phyloP scores from a whole-genome alignment of 176 grass and related monocot genomes.

The Eragrostis nindensis region DNA sequence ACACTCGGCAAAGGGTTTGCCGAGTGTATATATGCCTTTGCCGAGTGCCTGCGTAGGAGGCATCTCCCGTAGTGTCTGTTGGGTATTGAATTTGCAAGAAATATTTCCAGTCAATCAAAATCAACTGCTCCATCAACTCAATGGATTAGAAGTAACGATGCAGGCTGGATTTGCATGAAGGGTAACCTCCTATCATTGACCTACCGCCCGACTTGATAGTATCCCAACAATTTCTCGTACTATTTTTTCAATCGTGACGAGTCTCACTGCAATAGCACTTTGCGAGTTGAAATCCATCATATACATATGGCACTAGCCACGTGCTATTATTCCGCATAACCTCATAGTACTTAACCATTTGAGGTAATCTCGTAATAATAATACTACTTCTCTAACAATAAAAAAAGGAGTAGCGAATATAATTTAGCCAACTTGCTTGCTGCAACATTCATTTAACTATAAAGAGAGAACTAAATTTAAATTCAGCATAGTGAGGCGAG shows the following conservation, averaged over 20 bases:
- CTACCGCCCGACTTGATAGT: slow-evolving; percentile 40
- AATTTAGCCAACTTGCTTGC: background rate
- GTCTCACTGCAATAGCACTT: background rate
- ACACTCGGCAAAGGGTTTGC: too few species aligned
- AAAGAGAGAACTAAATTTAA: background rate
- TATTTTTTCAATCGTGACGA: slow-evolving; percentile 11
- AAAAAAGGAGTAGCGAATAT: background rate
- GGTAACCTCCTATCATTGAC: slow-evolving; percentile 46
- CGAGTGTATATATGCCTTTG: too few species aligned
- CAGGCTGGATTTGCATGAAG: slow-evolving; percentile 47
- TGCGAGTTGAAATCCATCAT: slow-evolving; percentile 6
- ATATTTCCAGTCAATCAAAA: too few species aligned
- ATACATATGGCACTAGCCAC: slow-evolving; percentile 2
- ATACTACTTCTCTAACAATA: background rate
- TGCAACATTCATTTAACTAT: background rate
- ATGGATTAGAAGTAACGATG: slow-evolving; percentile 32
- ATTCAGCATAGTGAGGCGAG: slow-evolving; percentile 4
- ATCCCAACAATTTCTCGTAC: slow-evolving; percentile 27
- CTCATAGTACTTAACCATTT: background rate
- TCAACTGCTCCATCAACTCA: too few species aligned
- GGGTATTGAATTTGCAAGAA: too few species aligned
- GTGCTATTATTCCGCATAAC: slow-evolving; percentile 19
- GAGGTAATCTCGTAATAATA: background rate
- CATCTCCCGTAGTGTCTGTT: too few species aligned
- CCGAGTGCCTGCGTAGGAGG: too few species aligned